Evolutionary conservation across 1,284 basidiomycete species (phyloP), one percentile per base, ranked within the genome.

Genomic region (Entoloma clypeatum): DNA sequence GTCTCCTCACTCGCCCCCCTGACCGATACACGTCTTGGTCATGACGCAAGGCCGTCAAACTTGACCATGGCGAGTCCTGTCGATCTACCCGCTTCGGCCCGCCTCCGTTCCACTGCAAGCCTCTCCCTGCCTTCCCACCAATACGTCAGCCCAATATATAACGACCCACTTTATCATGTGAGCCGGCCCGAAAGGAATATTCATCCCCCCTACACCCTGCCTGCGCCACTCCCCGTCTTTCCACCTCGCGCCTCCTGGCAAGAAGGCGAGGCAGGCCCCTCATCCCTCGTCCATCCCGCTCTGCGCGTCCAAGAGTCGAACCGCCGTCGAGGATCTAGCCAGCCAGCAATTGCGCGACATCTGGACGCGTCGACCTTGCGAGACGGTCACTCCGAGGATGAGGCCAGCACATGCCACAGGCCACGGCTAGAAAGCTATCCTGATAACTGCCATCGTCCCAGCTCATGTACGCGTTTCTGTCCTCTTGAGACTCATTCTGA

Each of bases 201-300:
- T 30, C 54, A 55, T 35, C 50, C 49, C 38, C 45, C 48, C 30
- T 42, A 56, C 21, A 45, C 49, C 7, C 39, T 35, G 21, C 49
- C 54, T 29, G 44, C 30, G 26, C 38, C 44, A 33, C 46, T 49
- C 26, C 49, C 52, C 13, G 21, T 40, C 17, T 13, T 16, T 11
- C 38, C 41, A 40, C 29, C 36, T 27, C 49, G 44, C 31, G 30
- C 21, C 22, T 41, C 49, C 14, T 58, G 56, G 59, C 45, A 58
- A 47, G 62, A 70, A 45, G 52, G 50, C 5, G 64, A 67, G 43
- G 58, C 62, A 41, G 61, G 64, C 9, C 58, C 56, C 28, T 60
- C 64, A 17, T 58, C 59, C 9, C 41, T 58, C 29, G 42, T 42
- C 21, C 51, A 54, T 36, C 27, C 47, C 27, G 40, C 43, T 16